Base-by-base conservation (phyloP, 2,329 filamentous ascomycete species). In the Exutisphaerella laricina region DNA sequence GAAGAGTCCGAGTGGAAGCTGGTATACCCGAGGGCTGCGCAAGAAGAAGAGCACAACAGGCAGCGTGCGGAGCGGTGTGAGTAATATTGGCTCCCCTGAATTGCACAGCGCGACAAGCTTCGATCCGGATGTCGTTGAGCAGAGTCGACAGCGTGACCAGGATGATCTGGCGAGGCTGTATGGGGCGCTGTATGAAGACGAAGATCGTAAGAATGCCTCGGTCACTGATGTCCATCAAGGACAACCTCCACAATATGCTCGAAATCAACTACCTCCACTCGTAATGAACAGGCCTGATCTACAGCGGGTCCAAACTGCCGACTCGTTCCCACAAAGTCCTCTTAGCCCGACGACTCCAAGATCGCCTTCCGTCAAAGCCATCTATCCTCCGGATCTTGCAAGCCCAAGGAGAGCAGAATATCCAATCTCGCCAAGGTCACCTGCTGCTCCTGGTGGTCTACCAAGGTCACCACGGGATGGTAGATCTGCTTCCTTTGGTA, bases 121-220 rank as follows among this genome's bases (percentile, higher is more conserved):
- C 46, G 88, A 96, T 63, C 43, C 13, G 5, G 80, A 84, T 46
- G 77, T 95, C 12, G 76, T 96, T 17, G 78, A 83, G 46, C 76
- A 78, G 47, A 86, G 95, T 66, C 79, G 77, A 61, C 74, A 77
- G 58, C 82, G 83, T 70, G 81, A 86, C 50, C 82, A 92, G 64
- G 74, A 82, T 52, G 85, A 95, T 63, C 80, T 96, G 65, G 88
- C 95, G 64, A 80, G 86, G 57, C 80, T 97, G 63, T 97, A 96
- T 67, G 88, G 82, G 49, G 84, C 88, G 54, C 89, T 95, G 51
- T 84, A 95, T 81, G 87, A 88, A 64, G 85, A 94, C 56, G 89
- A 96, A 51, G 74, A 72, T 33, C 67, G 39, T 25, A 47, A 47
- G 38, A 26, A 31, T 46, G 33, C 31, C 23, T 21, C 30, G 2